Evolutionary conservation across 768 basidiomycete species (phyloP).

Genomic region (Multifurca ochricompacta): DNA sequence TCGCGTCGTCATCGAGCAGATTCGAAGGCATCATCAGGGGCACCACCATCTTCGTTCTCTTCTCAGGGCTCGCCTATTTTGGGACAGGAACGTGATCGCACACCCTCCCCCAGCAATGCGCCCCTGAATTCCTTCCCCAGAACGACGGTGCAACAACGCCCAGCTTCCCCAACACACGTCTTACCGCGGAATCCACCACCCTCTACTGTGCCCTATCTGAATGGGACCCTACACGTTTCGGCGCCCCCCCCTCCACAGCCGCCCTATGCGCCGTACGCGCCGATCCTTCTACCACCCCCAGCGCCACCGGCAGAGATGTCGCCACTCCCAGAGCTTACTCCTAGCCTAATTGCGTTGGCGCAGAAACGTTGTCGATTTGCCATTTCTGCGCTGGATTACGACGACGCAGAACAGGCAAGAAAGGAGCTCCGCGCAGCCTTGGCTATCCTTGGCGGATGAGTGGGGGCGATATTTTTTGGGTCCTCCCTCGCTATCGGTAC

Average conservation of each 20-base stretch:
- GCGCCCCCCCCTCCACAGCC: conserved; percentile 11
- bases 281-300: conserved; percentile 18
- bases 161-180: conserved; percentile 17
- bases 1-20: conserved; percentile 1
- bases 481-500: neutral
- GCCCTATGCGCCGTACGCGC: conserved; percentile 16
- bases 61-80: conserved; percentile 2
- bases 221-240: neutral
- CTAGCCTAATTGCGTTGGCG: conserved; percentile 56
- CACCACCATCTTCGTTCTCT: neutral
- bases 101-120: neutral
- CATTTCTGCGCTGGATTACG: conserved; percentile 92
- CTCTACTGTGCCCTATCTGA: conserved; percentile 1
- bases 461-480: neutral
- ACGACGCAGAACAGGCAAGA: conserved; percentile 81
- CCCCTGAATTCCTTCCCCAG: conserved; percentile 4
- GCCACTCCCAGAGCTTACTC: conserved; percentile 44
- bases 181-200: conserved; percentile 14
- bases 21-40: neutral
- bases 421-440: conserved; percentile 78
- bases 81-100: neutral
- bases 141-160: neutral
- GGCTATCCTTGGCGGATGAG: conserved; percentile 48
- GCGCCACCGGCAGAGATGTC: conserved; percentile 10
- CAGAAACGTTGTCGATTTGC: conserved; percentile 94